These are phyloP conservation scores for Nymphaea thermarum DNA, from an alignment of 164 flowering plant species.

Conservation along the genomic window DNA sequence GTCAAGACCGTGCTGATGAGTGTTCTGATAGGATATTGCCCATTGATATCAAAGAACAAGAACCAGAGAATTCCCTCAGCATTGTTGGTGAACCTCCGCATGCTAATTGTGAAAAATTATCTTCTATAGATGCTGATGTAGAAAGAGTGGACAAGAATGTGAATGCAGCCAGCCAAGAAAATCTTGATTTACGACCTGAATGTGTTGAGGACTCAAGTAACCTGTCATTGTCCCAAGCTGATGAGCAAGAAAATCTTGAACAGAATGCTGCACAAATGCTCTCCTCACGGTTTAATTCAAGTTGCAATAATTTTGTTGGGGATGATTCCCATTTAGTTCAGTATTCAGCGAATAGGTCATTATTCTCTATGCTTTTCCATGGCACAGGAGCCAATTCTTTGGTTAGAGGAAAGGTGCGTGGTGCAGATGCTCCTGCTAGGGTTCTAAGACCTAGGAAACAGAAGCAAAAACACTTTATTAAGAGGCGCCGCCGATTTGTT, in stretches of 20 bases:
- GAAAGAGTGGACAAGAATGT: neutral
- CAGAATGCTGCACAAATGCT: constrained; percentile 99
- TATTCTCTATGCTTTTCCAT: constrained; percentile 17
- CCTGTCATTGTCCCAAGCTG: constrained; percentile 17
- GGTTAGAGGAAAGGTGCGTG: constrained; percentile 25
- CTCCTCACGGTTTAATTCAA: constrained; percentile 90
- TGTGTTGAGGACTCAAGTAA: neutral
- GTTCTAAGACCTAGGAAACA: constrained; percentile 64
- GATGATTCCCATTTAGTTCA: constrained; percentile 20
- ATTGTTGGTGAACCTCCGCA: neutral
- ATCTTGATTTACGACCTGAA: neutral
- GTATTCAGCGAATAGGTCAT: constrained; percentile 25
- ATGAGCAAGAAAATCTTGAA: constrained; percentile 88
- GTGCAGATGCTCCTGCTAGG: constrained; percentile 46
- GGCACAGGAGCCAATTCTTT: constrained; percentile 11
- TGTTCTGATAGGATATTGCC: neutral
- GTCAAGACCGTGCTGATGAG: neutral
- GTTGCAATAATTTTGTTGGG: constrained; percentile 50
- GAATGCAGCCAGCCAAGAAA: neutral
- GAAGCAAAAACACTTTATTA: constrained; percentile 27
- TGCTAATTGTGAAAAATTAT: neutral
- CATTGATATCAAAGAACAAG: neutral
- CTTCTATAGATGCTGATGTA: neutral
- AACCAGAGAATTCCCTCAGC: neutral
- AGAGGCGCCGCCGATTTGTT: constrained; percentile 67